A percentile compares a stretch with the other conserved stretches of the same genome.
Conservation (phyloP, 805 yeast species). For the Starmerella roubikii region DNA sequence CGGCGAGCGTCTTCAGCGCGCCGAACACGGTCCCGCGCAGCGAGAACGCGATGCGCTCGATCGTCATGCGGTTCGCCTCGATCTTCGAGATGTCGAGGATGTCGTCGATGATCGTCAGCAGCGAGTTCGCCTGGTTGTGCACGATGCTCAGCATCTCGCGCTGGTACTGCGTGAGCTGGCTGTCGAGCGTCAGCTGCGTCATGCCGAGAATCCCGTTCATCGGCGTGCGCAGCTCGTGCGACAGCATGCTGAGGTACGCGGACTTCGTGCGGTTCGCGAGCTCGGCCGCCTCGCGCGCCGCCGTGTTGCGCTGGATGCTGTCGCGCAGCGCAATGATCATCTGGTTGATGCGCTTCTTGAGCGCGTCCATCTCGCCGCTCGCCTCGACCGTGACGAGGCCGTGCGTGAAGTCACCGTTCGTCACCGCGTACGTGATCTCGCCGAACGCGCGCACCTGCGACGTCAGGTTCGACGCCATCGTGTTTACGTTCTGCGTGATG, state of each 20-base stretch:
- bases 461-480: conserved; percentile 87
- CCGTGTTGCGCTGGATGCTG: conserved; percentile 80
- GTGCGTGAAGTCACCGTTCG: conserved; percentile 84
- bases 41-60: conserved; percentile 77
- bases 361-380: conserved; percentile 68
- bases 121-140: conserved; percentile 72
- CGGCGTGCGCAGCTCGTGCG: conserved; percentile 81
- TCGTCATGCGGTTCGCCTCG: conserved; percentile 88
- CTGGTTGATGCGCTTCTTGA: conserved; percentile 48
- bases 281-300: conserved; percentile 90
- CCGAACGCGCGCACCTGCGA: conserved; percentile 90
- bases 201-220: conserved; percentile 88
- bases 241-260: conserved; percentile 79
- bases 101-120: conserved; percentile 78
- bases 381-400: conserved; percentile 78
- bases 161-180: conserved; percentile 81
- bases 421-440: conserved; percentile 85
- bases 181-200: conserved; percentile 80
- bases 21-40: conserved; percentile 80
- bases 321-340: conserved; percentile 80
- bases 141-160: conserved; percentile 85
- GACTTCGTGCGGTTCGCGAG: conserved; percentile 80
- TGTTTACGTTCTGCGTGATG: conserved; percentile 79
- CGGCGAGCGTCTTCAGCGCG: conserved; percentile 77
- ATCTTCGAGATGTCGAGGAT: conserved; percentile 84